A percentile compares a stretch with the other conserved stretches of the same genome.
Conservation (phyloP, 2,329 filamentous ascomycete species). For the Zymoseptoria pseudotritici region DNA sequence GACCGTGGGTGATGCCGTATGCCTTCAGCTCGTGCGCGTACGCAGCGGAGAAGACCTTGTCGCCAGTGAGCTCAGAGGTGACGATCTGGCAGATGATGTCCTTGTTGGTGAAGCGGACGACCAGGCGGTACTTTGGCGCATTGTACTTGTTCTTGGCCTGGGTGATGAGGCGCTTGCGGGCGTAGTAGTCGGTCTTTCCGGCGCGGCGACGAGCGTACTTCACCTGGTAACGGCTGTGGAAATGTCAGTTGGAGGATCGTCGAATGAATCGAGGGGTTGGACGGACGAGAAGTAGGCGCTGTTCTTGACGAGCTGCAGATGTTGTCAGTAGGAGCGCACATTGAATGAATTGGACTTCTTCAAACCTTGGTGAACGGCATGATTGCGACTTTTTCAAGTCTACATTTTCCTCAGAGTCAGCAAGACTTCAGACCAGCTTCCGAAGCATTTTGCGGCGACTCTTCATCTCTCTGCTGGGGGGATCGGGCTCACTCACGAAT, state of each 20-base stretch:
- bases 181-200: constrained; percentile 99
- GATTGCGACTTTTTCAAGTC: constrained; percentile 10
- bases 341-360: not conserved
- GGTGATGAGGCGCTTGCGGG: constrained; percentile 97
- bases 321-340: not conserved
- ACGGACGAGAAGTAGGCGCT: constrained; percentile 97
- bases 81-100: constrained; percentile 99
- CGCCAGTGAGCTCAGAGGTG: constrained; percentile 88
- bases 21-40: constrained; percentile 97
- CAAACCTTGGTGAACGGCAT: constrained; percentile 6
- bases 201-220: constrained; percentile 97
- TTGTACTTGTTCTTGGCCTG: constrained; percentile 99
- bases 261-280: constrained; percentile 2
- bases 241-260: constrained; percentile 5
- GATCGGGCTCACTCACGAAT: not conserved
- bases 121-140: constrained; percentile 98
- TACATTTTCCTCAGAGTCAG: constrained; percentile 70
- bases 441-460: constrained; percentile 99
- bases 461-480: constrained; percentile 31
- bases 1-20: constrained; percentile 96
- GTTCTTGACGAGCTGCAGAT: constrained; percentile 89
- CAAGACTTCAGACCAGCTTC: constrained; percentile 89
- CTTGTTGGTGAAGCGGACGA: constrained; percentile 76
- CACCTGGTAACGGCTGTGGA: constrained; percentile 86
- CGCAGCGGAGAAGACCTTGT: constrained; percentile 90